Evolutionary conservation across 495 filamentous ascomycete species (phyloP).

Genomic region (Neurospora sp.): DNA sequence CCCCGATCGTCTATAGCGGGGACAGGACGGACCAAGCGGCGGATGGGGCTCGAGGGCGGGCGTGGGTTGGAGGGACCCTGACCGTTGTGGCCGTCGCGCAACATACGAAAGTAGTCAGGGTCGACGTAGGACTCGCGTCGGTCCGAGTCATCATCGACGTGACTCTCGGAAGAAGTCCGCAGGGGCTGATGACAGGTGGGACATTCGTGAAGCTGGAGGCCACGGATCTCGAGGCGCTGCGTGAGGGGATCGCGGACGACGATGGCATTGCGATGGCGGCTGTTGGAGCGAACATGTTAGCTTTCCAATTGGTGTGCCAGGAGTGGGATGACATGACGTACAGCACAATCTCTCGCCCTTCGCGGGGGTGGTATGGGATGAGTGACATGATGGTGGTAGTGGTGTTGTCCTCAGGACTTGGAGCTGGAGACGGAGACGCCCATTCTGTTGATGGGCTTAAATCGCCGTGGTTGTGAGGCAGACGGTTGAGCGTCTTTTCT

Average conservation of each 20-base stretch:
- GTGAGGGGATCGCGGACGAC: constrained; percentile 84
- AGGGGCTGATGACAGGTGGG: constrained; percentile 82
- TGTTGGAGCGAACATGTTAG: constrained; percentile 22
- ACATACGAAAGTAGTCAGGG: constrained; percentile 89
- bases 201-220: constrained; percentile 56
- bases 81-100: constrained; percentile 42
- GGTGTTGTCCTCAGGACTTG: background rate
- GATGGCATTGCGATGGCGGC: constrained; percentile 83
- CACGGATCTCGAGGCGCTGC: constrained; percentile 70
- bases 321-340: constrained; percentile 28
- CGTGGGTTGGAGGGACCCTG: constrained; percentile 14
- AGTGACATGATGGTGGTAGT: constrained; percentile 40
- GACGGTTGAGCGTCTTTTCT: background rate
- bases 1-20: constrained; percentile 19
- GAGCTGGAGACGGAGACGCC: background rate
- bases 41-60: constrained; percentile 38
- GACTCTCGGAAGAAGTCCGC: constrained; percentile 41
- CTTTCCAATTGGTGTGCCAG: background rate
- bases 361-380: constrained; percentile 51
- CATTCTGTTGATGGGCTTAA: constrained; percentile 8
- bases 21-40: constrained; percentile 33
- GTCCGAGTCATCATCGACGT: constrained; percentile 25
- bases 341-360: constrained; percentile 55
- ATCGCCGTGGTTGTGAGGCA: background rate
- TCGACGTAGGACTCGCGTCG: constrained; percentile 64